Evolutionary conservation across 1,284 basidiomycete species (phyloP), one percentile per base, ranked within the genome.

Genomic region (Mycosarcoma maydis): DNA sequence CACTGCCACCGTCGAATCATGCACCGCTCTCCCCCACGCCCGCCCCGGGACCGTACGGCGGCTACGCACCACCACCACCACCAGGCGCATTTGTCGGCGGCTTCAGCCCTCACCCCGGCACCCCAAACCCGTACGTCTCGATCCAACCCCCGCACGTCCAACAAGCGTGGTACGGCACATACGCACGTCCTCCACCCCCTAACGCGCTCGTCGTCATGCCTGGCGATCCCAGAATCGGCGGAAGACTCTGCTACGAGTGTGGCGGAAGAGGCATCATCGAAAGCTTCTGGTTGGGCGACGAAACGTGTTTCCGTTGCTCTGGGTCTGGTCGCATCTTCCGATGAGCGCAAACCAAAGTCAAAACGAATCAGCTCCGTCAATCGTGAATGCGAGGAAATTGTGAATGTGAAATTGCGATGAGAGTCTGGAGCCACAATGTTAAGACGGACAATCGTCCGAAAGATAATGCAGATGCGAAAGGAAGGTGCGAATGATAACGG

Each of bases 261-360:
- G 51, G 50, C 3, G 68, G 68, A 1, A 34, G 54, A 27, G 68
- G 68, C 11, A 23, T 67, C 11, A 54, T 33, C 14, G 68, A 72
- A 29, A 72, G 68, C 44, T 72, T 72, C 42, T 72, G 68, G 68
- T 52, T 72, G 27, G 68, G 68, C 10, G 68, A 72, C 22, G 68
- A 72, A 37, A 67, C 62, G 20, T 72, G 68, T 36, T 56, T 41
- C 6, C 50, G 62, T 6, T 72, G 68, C 26, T 43, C 50, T 20
- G 68, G 68, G 0, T 38, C 38, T 2, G 68, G 68, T 3, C 24
- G 68, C 1, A 45, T 72, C 14, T 62, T 72, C 14, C 67, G 26
- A 22, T 36, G 29, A 27, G 38, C 38, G 11, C 32, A 17, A 9
- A 34, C 26, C 41, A 41, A 36, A 42, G 32, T 40, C 48, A 24